Evolutionary conservation across 176 grass and related monocot genomes (phyloP).

Genomic region (Ensete glaucum): DNA sequence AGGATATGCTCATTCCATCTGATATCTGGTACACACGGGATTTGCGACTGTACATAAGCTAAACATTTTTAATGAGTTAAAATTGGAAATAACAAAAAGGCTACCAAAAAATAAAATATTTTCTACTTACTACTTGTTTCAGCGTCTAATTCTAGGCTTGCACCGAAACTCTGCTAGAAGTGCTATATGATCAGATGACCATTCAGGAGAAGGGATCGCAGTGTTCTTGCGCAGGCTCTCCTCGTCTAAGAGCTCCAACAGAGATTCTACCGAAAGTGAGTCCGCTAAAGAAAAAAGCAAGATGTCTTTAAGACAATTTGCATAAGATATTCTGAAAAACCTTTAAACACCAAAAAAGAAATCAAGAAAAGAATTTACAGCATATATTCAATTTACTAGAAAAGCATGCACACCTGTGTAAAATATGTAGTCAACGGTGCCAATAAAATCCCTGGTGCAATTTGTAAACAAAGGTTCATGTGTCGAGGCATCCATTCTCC

Average conservation of each 20-base stretch:
- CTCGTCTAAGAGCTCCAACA: constrained; percentile 94
- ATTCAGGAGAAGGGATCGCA: constrained; percentile 92
- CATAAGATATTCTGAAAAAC: background rate
- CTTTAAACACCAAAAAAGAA: constrained; percentile 2
- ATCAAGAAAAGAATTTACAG: no score
- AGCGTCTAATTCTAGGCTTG: constrained; percentile 86
- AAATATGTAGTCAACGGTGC: constrained; percentile 97
- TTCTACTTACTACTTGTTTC: constrained; percentile 48
- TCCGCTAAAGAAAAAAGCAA: constrained; percentile 56
- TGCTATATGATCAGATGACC: constrained; percentile 98
- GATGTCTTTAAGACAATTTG: background rate
- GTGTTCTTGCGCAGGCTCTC: constrained; percentile 94
- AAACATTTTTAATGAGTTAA: background rate
- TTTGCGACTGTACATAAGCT: no score
- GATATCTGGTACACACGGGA: no score
- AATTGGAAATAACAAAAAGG: background rate
- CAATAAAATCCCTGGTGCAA: constrained; percentile 93
- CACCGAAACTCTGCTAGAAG: constrained; percentile 95
- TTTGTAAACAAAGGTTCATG: constrained; percentile 99
- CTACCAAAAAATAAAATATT: background rate
- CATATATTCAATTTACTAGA: no score
- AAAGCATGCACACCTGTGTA: constrained; percentile 61
- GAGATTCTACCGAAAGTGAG: constrained; percentile 89
- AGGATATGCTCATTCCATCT: no score
- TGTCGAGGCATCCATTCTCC: constrained; percentile 81